Base-by-base conservation (phyloP, 495 filamentous ascomycete species). In the Penicillium robsamsonii region DNA sequence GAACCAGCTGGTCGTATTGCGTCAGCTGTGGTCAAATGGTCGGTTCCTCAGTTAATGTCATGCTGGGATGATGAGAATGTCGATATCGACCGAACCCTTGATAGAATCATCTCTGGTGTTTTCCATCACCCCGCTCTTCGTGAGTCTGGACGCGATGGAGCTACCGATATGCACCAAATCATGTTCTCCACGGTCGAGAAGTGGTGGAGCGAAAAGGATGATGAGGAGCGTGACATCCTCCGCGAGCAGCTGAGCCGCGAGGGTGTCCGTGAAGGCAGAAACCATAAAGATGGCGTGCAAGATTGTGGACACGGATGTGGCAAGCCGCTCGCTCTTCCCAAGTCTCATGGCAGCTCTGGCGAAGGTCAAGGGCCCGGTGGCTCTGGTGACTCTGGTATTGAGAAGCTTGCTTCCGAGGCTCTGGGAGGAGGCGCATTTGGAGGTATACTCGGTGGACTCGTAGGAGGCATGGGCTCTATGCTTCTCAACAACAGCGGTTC, bases 291-390 rank as follows among this genome's bases (percentile, higher is more conserved):
- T 61, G 90, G 89, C 24, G 85, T 91, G n/a, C 73, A 87, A 17
- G 92, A 96, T 61, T 82, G 79, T 35, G 91, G 91, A 24, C 91
- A 96, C 69, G 91, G 91, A 43, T 94, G 90, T 63, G 87, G 90
- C 46, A 87, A 87, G 61, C 85, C 87, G 12, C 66, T 90, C 5
- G 72, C 81, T 22, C 80, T 88, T 67, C 79, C 80, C 27, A 77
- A 71, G 31, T 62, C 71, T 17, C 58, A 70, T 2, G 52, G 69
- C 45, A 70, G 68, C 41, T 69, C 67, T 30, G 62, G 60, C 17
- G 57, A 46, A 51, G 55, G 58, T 13, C 53, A 68, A 43, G 48
- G 66, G 18, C 50, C 67, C n/a, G 57, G 56, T 46, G 46, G 66
- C n/a, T 49, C 67, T 13, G 57, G 55, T 45, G 55, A 63, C 17